Evolutionary conservation across 2,329 filamentous ascomycete species (phyloP), one percentile per base, ranked within the genome.

Genomic region (Ramularia endophylla): DNA sequence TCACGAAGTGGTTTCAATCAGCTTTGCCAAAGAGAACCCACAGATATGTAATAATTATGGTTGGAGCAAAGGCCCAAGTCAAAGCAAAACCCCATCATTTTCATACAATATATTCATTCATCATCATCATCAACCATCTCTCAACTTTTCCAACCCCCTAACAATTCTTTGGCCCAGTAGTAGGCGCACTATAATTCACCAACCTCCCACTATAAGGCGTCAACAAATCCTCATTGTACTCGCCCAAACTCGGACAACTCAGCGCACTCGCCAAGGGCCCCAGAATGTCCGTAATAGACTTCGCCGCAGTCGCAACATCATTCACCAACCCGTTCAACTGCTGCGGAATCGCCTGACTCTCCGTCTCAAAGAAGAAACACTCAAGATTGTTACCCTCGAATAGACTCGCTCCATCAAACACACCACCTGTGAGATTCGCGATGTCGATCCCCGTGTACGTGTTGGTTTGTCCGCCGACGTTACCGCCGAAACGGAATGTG

Each of bases 371-470:
- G 5, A 47, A 41, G 41, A 47, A 47, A 36, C 44, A 50, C 19
- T 27, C 40, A 20, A 36, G 30, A 27, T 50, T 50, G 20, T 32
- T 40, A n/a, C 40, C 47, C 5, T 34, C 27, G 20, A 45, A 20
- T 20, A 50, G 38, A 16, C 33, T 42, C 6, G 52, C 43, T 6
- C 55, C 45, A 44, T 70, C 72, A 41, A 67, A 64, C 0, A 72
- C 56, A 16, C 66, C 66, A 6, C 58, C 57, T 15, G 63, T 67
- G n/a, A 69, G 41, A 35, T 65, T 50, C n/a, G 36, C 44, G 8
- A 64, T 41, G 43, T 64, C 52, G 36, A 66, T 36, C 7, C 59
- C 59, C n/a, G 54, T 52, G 51, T 63, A 65, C 12, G 56, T 58
- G 48, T 64, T 59, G 12, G 48, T 44, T 5, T 43, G 55, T 17